Base-by-base conservation (phyloP, 1,284 basidiomycete species). In the Ustilago esculenta region DNA sequence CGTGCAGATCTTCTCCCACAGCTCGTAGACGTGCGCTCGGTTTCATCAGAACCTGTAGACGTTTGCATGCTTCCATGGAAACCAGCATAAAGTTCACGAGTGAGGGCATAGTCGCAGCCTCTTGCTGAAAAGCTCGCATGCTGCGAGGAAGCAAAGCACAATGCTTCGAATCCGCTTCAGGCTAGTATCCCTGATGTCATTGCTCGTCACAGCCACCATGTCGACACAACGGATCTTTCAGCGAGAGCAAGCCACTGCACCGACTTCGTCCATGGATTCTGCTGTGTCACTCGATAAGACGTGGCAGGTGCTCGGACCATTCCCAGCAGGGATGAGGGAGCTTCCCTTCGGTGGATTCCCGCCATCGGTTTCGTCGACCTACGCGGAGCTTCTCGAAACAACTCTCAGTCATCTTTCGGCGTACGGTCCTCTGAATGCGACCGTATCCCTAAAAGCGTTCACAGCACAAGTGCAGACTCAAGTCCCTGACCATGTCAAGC, bases 151-250 rank as follows among this genome's bases (percentile, higher is more conserved):
- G 18, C 21, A 10, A 17, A 15, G 15, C 18, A 0, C 15, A n/a
- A 51, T 42, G 45, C 41, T 48, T 11, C 46, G 39, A 35, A 39
- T 30, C 14, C 40, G 25, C 30, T 52, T 53, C 32, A 41, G 21
- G 72, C 86, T 49, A n/a, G 30, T 30, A 4, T 51, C 21, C 29
- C 5, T 54, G 34, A 23, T 56, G 14, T 29, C 51, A 2, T 35
- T 55, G 30, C 47, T 59, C 5, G 29, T 55, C 39, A 47, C 56
- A 5, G 39, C 29, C 6, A 55, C 51, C 14, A 35, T 30, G 9
- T 55, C 56, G 27, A 60, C 47, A 7, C 55, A 67, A 48, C 56
- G 56, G n/a, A 40, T 55, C 12, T 56, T 67, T 12, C 39, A 41
- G 5, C 4, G 27, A 5, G 9, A 33, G 18, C 24, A 17, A 0